Conservation (phyloP, 768 basidiomycete species). For the Hygrophorus russula region DNA sequence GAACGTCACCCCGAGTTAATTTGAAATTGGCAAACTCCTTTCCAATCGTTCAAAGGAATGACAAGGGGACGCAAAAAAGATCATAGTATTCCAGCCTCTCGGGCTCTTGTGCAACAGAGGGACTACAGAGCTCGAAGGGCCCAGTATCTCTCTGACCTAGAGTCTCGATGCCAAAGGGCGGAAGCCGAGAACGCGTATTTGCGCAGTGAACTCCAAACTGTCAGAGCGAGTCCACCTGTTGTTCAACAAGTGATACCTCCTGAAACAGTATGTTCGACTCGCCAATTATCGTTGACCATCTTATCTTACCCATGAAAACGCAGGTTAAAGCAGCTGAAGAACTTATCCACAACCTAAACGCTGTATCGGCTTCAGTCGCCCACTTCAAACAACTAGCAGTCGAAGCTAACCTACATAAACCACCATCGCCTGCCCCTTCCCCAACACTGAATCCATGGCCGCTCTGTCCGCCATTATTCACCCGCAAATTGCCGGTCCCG, state of each 20-base stretch:
- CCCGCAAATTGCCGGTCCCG: constrained; percentile 13
- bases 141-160: constrained; percentile 43
- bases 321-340: constrained; percentile 45
- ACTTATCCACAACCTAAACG: constrained; percentile 35
- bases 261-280: constrained; percentile 20
- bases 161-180: constrained; percentile 37
- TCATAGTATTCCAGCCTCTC: constrained; percentile 44
- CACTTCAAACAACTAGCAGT: constrained; percentile 43
- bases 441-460: neutral
- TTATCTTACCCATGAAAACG: constrained; percentile 7
- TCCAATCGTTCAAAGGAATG: constrained; percentile 23
- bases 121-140: constrained; percentile 56
- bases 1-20: no score
- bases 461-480: constrained; percentile 17
- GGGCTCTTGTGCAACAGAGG: constrained; percentile 49
- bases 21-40: constrained; percentile 6
- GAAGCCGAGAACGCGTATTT: constrained; percentile 46
- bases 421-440: constrained; percentile 1
- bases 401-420: constrained; percentile 23
- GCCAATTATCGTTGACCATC: neutral
- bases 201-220: constrained; percentile 35
- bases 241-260: constrained; percentile 17
- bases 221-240: constrained; percentile 25
- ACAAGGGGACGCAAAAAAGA: constrained; percentile 59
- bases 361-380: constrained; percentile 36